These are phyloP conservation scores for Coemansia pectinata DNA, from an alignment of 192 early-diverging fungal genomes.

Conservation along the genomic window DNA sequence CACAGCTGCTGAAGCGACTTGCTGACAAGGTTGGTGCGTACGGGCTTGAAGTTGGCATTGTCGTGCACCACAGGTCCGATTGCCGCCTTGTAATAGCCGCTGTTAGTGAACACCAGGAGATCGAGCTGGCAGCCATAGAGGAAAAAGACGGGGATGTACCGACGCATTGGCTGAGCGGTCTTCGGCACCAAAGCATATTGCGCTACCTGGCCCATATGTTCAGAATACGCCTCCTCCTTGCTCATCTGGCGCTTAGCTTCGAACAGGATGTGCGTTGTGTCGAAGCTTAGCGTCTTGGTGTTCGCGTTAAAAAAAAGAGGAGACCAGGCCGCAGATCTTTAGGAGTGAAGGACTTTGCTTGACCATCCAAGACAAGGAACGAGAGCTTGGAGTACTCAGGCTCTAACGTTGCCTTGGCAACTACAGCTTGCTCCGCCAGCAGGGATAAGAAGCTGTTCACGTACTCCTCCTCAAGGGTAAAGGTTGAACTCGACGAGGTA, in stretches of 20 bases:
- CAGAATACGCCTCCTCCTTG: background rate
- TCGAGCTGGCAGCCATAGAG: constrained; percentile 10
- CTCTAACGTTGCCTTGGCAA: too few relatives aligned
- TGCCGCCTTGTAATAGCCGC: background rate
- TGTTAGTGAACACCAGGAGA: constrained; percentile 18
- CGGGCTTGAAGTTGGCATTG: background rate
- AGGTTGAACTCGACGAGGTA: too few relatives aligned
- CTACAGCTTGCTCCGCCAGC: too few relatives aligned
- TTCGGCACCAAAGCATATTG: constrained; percentile 13
- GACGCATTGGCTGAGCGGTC: constrained; percentile 10
- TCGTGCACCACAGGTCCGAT: constrained; percentile 1
- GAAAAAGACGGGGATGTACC: constrained; percentile 12
- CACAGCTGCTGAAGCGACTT: too few relatives aligned
- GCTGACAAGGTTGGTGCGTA: too few relatives aligned
- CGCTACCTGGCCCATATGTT: constrained; percentile 26
- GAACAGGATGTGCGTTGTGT: background rate
- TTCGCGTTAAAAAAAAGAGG: background rate
- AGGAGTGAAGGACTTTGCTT: too few relatives aligned
- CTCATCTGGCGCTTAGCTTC: background rate
- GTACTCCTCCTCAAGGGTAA: too few relatives aligned
- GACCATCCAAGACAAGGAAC: too few relatives aligned
- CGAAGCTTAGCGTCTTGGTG: background rate
- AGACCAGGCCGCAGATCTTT: background rate
- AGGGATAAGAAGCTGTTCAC: too few relatives aligned
- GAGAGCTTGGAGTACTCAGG: too few relatives aligned